Conservation (phyloP, 768 basidiomycete species). For the Agaricus subrufescens region DNA sequence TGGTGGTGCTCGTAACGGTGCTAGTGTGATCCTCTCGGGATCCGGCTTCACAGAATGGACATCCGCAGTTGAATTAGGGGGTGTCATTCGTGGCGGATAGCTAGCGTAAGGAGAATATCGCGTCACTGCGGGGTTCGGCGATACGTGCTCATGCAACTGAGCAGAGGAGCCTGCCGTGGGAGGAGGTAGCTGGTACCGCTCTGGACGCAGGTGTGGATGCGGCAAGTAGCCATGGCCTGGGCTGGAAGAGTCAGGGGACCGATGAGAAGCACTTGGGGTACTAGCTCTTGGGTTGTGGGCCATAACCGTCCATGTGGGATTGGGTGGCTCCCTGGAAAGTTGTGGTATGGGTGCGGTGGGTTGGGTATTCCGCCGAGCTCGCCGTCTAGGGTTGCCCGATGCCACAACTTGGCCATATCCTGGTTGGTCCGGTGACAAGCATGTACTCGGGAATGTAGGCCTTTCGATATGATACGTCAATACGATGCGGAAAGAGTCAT, state of each 20-base stretch:
- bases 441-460: conserved; percentile 79
- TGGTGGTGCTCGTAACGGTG: conserved; percentile 34
- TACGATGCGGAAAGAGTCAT: not conserved
- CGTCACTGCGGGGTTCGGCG: not conserved
- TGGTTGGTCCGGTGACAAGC: conserved; percentile 79
- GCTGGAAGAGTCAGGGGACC: conserved; percentile 12
- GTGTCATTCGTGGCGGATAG: conserved; percentile 18
- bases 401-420: conserved; percentile 84
- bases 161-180: not conserved
- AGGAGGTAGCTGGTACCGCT: conserved; percentile 9
- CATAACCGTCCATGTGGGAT: conserved; percentile 44
- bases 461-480: conserved; percentile 29
- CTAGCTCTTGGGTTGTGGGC: conserved; percentile 27
- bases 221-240: conserved; percentile 4
- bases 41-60: conserved; percentile 25
- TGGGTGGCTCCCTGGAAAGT: conserved; percentile 23
- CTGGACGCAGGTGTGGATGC: conserved; percentile 5
- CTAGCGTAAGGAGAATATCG: conserved; percentile 23
- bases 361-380: conserved; percentile 50
- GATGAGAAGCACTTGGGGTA: conserved; percentile 15
- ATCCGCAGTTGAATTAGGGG: conserved; percentile 24
- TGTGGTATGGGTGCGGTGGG: conserved; percentile 22
- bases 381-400: conserved; percentile 52
- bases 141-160: not conserved
- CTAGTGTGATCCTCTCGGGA: conserved; percentile 31